These are phyloP conservation scores for Penicillium sp. DNA, from an alignment of 2,329 filamentous ascomycete genomes.

Conservation along the genomic window DNA sequence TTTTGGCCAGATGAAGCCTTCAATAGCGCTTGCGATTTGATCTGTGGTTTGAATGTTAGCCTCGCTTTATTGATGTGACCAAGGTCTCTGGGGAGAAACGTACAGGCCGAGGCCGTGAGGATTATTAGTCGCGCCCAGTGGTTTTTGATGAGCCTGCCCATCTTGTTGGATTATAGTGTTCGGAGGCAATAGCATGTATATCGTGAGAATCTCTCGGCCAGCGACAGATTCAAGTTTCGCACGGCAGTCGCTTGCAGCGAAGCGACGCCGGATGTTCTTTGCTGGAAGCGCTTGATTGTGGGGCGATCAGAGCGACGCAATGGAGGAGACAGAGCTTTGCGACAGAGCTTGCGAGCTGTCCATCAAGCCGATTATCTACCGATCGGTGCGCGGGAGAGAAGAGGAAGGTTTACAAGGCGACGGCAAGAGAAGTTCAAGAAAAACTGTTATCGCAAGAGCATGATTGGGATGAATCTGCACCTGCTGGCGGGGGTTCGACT, in stretches of 20 bases:
- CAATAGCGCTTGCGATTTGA: conserved; percentile 79
- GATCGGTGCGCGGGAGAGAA: not conserved
- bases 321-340: not conserved
- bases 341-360: not conserved
- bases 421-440: not conserved
- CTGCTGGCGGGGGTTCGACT: conserved; percentile 12
- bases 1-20: conserved; percentile 97
- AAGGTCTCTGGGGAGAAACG: conserved; percentile 26
- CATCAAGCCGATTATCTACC: not conserved
- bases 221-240: conserved; percentile 25
- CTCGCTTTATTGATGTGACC: not conserved
- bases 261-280: not conserved
- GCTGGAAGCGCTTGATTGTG: not conserved
- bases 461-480: conserved; percentile 7
- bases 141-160: conserved; percentile 99
- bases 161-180: conserved; percentile 43
- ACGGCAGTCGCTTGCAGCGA: conserved; percentile 7
- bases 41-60: conserved; percentile 55
- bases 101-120: conserved; percentile 79
- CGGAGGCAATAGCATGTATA: not conserved
- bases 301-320: not conserved
- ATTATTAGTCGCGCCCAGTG: conserved; percentile 96
- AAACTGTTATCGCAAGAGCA: conserved; percentile 10
- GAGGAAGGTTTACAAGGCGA: not conserved
- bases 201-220: conserved; percentile 27